Evolutionary conservation across 2,329 filamentous ascomycete genomes (phyloP), one percentile per base, ranked within the genome.

Genomic region (Pseudogymnoascus destructans): DNA sequence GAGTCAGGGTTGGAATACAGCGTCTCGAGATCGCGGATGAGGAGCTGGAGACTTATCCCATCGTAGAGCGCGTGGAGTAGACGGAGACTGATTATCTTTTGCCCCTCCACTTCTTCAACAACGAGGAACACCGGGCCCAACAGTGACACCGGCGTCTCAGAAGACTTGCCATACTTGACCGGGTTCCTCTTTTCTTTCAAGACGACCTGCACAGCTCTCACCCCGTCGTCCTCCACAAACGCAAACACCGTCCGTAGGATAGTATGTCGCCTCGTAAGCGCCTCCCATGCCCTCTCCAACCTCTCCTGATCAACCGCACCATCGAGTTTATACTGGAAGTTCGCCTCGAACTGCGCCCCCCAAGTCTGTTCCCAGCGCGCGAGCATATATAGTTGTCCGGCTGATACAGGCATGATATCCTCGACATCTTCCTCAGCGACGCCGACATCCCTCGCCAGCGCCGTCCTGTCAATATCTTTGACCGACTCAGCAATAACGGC

Each of bases 61-160:
- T 96, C 92, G 67, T 96, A 97, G 0, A 96, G 75, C 0, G 87
- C 87, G 68, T 97, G 91, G 62, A 95, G 90, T 3, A 96, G 84
- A 23, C 75, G 75, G 4, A 89, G 73, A 1, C 78, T 62, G 7
- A 70, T 23, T 0, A n/a, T 54, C 8, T 49, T 21, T 5, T 35
- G 11, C 7, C 46, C 21, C 3, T 57, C 60, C 1, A 4, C 11
- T 10, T 61, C 57, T 9, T 64, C 59, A 8, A 69, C 60, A 11
- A 63, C 59, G 13, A 70, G 55, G 52, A 59, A 61, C 3, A 68
- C 7, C 1, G 67, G 69, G 15, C 36, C 21, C 5, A 56, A 11
- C 1, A 56, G 15, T 3, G n/a, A 30, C 13, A 36, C 54, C 64
- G 66, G 7, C 55, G 30, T 52, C 52, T 59, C 10, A 68, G 57